Percentiles rank a stretch among this genome's conserved stretches.
phyloP scores from a whole-genome alignment of 75 land plant species.

The Isoetes taiwanensis region DNA sequence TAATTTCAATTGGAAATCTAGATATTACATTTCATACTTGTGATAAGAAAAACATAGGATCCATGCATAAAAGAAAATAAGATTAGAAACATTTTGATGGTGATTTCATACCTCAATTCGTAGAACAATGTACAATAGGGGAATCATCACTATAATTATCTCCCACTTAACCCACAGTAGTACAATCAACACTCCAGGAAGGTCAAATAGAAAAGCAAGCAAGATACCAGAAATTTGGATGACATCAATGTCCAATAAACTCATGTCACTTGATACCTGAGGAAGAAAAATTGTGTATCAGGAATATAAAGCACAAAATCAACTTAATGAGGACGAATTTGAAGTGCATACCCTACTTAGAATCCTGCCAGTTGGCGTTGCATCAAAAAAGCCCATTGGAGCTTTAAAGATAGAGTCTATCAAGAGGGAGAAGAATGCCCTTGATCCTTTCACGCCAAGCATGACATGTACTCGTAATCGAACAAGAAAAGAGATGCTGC shows the following conservation, averaged over 20 bases:
- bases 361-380: background rate
- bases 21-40: too few relatives aligned
- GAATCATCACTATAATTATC: background rate
- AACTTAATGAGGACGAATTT: too few relatives aligned
- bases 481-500: background rate
- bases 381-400: background rate
- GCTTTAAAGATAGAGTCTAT: background rate
- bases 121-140: background rate
- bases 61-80: too few relatives aligned
- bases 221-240: background rate
- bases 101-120: background rate
- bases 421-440: background rate
- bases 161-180: background rate
- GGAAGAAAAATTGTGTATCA: too few relatives aligned
- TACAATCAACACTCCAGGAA: background rate
- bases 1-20: too few relatives aligned
- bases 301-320: background rate
- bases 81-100: background rate
- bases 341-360: background rate
- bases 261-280: background rate
- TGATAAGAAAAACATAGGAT: too few relatives aligned
- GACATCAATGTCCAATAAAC: background rate
- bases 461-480: background rate
- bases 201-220: background rate
- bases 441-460: background rate